phyloP scores from a whole-genome alignment of 306 rosid species.

The Dalbergia oliveri region DNA sequence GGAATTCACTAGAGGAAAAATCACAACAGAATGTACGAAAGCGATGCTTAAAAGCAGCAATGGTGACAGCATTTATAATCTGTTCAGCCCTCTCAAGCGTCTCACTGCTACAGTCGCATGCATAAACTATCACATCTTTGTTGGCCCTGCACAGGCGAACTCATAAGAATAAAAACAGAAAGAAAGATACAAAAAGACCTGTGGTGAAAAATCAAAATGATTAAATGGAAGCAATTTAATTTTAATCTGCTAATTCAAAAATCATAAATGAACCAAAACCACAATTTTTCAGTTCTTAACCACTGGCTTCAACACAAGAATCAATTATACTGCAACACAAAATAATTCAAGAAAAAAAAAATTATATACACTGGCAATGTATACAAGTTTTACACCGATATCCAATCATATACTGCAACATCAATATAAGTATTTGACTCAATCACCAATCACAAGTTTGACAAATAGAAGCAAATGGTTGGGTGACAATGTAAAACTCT shows the following conservation, averaged over 20 bases:
- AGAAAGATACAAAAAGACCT: constrained; percentile 21
- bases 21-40: constrained; percentile 81
- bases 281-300: neutral
- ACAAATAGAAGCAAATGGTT: no score
- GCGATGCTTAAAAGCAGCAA: constrained; percentile 51
- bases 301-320: constrained; percentile 20
- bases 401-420: no score
- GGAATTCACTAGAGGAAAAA: constrained; percentile 66
- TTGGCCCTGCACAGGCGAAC: constrained; percentile 67
- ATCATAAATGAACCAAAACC: neutral
- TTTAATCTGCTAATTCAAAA: constrained; percentile 34
- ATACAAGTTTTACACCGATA: no score
- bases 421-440: no score
- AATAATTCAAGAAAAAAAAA: neutral
- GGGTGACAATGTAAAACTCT: no score
- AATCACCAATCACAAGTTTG: no score
- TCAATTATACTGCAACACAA: neutral
- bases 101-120: constrained; percentile 86
- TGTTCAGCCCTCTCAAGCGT: constrained; percentile 74
- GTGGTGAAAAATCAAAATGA: constrained; percentile 9
- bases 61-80: constrained; percentile 54
- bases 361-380: no score
- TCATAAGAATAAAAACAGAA: constrained; percentile 23
- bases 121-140: constrained; percentile 69
- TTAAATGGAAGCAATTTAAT: constrained; percentile 3